Evolutionary conservation across 768 basidiomycete genomes (phyloP), one percentile per base, ranked within the genome.

Genomic region (Trametes cinnabarina): DNA sequence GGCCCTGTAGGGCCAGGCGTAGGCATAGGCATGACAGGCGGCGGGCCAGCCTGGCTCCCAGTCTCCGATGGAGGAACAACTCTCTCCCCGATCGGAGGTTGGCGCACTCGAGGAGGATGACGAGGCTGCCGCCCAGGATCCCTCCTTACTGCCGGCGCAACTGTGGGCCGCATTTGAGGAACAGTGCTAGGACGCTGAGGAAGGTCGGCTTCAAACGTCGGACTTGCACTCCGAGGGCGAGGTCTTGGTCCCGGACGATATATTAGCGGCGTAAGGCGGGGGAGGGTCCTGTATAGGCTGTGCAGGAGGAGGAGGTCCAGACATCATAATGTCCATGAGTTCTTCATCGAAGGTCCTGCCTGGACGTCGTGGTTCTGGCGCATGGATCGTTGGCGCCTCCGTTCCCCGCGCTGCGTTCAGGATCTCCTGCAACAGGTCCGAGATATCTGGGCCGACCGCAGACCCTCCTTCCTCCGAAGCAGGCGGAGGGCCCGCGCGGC

Each of bases 341-440:
- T 83, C 80, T 48, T 86, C 79, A 9, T 82, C 81, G 35, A 89
- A 72, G 0, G 86, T 81, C 4, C 75, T 80, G 8, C 80, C 81
- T 26, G 76, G 58, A n/a, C 66, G 71, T 10, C 68, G 63, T 6
- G 77, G 77, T 4, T 77, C 68, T 5, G 83, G 77, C 9, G 75
- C 69, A 5, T 81, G 79, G n/a, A 82, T 71, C 0, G 79, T 71
- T 22, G 67, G 58, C 2, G 63, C 65, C 2, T 71, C 74, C n/a
- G 32, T 42, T 6, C 23, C 51, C 2, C 66, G 64, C 17, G 67
- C 66, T 48, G 66, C 65, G 14, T 57, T 65, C 53, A 46, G 4
- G 44, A 46, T 46, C 6, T 26, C 44, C 15, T 20, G 19, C 44
- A 46, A 46, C 23, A 19, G 42, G 17, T 67, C 65, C 23, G 68